phyloP scores from a whole-genome alignment of 2,329 filamentous ascomycete species.

The Phialophora tarda region DNA sequence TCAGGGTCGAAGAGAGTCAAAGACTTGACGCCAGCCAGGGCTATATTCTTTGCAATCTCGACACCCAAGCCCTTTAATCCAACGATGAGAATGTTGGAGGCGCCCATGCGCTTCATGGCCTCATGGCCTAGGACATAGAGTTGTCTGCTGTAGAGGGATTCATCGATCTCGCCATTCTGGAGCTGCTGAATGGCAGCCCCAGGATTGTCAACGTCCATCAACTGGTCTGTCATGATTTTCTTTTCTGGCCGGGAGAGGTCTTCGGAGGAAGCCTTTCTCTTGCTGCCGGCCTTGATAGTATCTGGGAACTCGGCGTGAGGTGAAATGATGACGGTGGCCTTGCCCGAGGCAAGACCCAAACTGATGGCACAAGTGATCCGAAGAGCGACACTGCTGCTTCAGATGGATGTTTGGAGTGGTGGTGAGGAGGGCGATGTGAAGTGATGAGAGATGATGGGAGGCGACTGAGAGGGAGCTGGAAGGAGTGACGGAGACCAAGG shows the following conservation, averaged over 20 bases:
- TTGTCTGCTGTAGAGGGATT: slow-evolving; percentile 71
- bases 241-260: slow-evolving; percentile 56
- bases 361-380: slow-evolving; percentile 24
- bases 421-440: slow-evolving; percentile 2
- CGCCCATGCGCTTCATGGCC: slow-evolving; percentile 98
- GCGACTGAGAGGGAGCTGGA: slow-evolving; percentile 20
- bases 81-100: slow-evolving; percentile 90
- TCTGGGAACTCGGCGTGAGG: slow-evolving; percentile 43
- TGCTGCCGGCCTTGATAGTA: slow-evolving; percentile 55
- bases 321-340: slow-evolving; percentile 44
- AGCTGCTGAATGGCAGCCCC: slow-evolving; percentile 64
- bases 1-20: slow-evolving; percentile 90
- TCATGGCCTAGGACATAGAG: slow-evolving; percentile 76
- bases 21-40: slow-evolving; percentile 96
- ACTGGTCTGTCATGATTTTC: slow-evolving; percentile 61
- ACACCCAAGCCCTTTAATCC: slow-evolving; percentile 94
- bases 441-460: slow-evolving; percentile 7
- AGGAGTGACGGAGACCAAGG: slow-evolving; percentile 21
- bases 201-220: slow-evolving; percentile 67
- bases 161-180: slow-evolving; percentile 69
- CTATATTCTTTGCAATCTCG: slow-evolving; percentile 98
- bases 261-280: slow-evolving; percentile 59
- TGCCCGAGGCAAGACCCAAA: slow-evolving; percentile 40
- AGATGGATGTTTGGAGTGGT: slow-evolving; percentile 24
- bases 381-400: slow-evolving; percentile 33